phyloP scores from a whole-genome alignment of 1,139 yeast genomes.

The Lodderomyces oxycetoniae region DNA sequence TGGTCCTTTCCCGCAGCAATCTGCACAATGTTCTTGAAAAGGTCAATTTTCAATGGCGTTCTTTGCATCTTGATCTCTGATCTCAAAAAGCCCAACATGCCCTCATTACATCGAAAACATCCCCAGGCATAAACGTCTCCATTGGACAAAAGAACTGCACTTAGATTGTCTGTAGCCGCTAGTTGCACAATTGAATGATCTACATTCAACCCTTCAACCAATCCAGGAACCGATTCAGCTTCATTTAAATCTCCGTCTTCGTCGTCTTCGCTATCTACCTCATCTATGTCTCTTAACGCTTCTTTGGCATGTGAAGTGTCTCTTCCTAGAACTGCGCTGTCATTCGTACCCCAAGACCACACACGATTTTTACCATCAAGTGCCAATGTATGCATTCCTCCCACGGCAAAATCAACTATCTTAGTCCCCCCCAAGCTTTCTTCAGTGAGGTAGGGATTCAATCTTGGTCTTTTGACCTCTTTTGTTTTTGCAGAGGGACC shows the following conservation, averaged over 20 bases:
- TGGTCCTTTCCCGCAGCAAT: conserved; percentile 94
- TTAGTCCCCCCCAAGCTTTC: conserved; percentile 49
- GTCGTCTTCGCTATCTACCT: conserved; percentile 58
- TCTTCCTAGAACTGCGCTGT: conserved; percentile 89
- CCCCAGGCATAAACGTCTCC: conserved; percentile 99
- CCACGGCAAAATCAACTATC: conserved; percentile 82
- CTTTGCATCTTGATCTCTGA: conserved; percentile 55
- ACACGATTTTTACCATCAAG: conserved; percentile 66
- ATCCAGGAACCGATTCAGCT: conserved; percentile 80
- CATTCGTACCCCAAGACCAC: conserved; percentile 99
- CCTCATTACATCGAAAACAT: conserved; percentile 89
- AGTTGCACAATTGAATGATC: conserved; percentile 58
- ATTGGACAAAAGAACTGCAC: conserved; percentile 70
- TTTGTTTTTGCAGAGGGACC: conserved; percentile 87
- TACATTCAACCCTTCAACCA: conserved; percentile 31
- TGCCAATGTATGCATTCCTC: conserved; percentile 93
- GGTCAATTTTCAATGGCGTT: conserved; percentile 60
- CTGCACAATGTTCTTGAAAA: conserved; percentile 70
- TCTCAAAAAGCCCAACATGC: conserved; percentile 76
- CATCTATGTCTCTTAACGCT: conserved; percentile 60
- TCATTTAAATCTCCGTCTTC: conserved; percentile 84
- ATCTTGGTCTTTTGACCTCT: conserved; percentile 91
- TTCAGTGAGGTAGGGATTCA: conserved; percentile 67
- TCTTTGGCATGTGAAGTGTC: conserved; percentile 64
- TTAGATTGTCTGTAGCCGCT: conserved; percentile 91